Conservation (phyloP, 441 rosid species). For the Populus hybrid region DNA sequence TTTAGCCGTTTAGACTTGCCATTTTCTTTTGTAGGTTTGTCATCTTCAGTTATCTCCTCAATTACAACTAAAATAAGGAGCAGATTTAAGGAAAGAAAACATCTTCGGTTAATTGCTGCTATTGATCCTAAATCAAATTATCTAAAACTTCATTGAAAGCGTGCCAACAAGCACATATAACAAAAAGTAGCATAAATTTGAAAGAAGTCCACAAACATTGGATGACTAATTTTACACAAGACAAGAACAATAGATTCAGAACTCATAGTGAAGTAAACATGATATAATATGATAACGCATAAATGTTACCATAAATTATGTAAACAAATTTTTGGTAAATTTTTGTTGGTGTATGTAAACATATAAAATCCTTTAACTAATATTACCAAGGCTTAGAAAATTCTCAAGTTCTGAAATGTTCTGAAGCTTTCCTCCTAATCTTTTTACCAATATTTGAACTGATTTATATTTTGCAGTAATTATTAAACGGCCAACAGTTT, state of each 20-base stretch:
- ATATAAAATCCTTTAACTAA: neutral
- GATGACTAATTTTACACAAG: neutral
- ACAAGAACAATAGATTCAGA: neutral
- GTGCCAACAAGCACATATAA: neutral
- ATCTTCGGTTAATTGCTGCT: neutral
- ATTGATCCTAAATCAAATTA: neutral
- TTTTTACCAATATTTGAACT: neutral
- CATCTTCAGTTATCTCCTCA: constrained; percentile 89
- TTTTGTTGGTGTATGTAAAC: neutral
- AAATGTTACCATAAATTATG: neutral
- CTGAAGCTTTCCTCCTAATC: neutral
- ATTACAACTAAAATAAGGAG: constrained; percentile 60
- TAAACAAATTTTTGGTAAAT: neutral
- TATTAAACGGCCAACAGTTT: neutral
- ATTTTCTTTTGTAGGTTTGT: too few species aligned
- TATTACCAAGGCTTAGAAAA: neutral
- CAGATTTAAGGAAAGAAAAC: neutral
- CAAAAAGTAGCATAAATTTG: neutral
- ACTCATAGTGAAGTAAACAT: neutral
- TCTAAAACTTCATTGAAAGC: neutral
- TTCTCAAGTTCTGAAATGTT: neutral
- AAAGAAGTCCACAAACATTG: neutral
- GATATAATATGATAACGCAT: neutral
- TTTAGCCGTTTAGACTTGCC: constrained; percentile 38
- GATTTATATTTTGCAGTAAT: neutral